Conservation (phyloP, 768 basidiomycete genomes). For the Russula olivacea region DNA sequence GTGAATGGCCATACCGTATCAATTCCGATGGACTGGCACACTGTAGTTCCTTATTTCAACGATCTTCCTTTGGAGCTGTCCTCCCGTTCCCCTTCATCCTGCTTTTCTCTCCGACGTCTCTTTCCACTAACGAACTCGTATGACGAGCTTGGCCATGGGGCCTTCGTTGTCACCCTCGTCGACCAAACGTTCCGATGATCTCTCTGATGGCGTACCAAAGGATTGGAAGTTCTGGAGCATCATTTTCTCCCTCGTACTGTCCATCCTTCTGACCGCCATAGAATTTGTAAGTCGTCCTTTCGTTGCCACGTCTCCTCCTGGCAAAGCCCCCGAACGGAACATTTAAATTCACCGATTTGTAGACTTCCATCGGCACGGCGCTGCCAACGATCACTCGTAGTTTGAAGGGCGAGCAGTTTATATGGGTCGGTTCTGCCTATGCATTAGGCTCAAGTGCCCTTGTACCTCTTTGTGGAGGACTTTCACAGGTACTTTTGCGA, state of each 20-base stretch:
- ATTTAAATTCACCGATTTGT: not conserved
- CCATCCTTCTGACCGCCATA: no score
- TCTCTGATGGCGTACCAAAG: conserved; percentile 7
- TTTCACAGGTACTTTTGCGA: conserved; percentile 21
- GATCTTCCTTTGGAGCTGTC: no score
- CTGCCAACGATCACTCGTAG: conserved; percentile 30
- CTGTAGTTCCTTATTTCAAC: no score
- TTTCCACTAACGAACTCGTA: not conserved
- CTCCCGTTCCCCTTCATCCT: no score
- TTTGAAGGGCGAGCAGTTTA: conserved; percentile 26
- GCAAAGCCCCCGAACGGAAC: no score
- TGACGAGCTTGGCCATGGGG: not conserved
- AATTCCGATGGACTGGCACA: no score
- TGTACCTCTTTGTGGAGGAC: conserved; percentile 27
- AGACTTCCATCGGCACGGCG: conserved; percentile 27
- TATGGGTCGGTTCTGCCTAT: conserved; percentile 28
- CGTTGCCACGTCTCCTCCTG: no score
- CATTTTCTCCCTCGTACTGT: conserved; percentile 14
- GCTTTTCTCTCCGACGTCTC: not conserved
- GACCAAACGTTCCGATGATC: no score
- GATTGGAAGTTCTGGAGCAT: conserved; percentile 24
- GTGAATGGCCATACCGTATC: no score
- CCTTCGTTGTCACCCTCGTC: not conserved
- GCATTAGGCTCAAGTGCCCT: conserved; percentile 27
- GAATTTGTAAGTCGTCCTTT: no score